These are phyloP conservation scores for Cymbidium sinense DNA, from an alignment of 106 monocot genomes.

Conservation along the genomic window DNA sequence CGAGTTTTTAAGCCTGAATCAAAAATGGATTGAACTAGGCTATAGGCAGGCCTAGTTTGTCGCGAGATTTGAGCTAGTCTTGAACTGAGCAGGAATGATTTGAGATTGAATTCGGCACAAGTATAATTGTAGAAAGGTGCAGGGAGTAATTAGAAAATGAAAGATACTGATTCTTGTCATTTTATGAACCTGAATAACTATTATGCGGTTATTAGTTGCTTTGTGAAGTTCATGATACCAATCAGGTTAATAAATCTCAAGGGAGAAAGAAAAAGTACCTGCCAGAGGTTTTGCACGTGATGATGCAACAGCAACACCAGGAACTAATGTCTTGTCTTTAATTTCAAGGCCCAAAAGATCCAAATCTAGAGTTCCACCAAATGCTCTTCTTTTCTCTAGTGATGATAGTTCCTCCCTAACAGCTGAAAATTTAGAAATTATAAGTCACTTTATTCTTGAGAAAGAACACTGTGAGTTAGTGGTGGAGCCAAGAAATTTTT, in stretches of 20 bases:
- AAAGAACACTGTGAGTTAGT: no score
- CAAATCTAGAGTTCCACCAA: conserved; percentile 78
- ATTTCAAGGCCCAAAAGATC: conserved; percentile 88
- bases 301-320: conserved; percentile 89
- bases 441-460: no score
- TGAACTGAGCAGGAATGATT: no score
- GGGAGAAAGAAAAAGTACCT: conserved; percentile 29
- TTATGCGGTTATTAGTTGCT: background rate
- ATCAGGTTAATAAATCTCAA: background rate
- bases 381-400: conserved; percentile 45
- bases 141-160: no score
- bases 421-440: conserved; percentile 35
- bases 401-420: conserved; percentile 57
- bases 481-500: no score
- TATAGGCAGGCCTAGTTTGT: no score
- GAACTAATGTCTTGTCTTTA: conserved; percentile 56
- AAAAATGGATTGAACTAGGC: no score
- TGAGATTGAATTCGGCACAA: no score
- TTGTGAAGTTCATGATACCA: background rate
- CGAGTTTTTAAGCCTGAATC: no score
- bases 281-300: conserved; percentile 89
- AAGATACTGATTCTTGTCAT: no score
- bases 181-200: background rate
- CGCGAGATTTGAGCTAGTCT: no score
- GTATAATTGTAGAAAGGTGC: no score